Base-by-base conservation (phyloP, 257 asterid genomes). In the Rehmannia glutinosa region DNA sequence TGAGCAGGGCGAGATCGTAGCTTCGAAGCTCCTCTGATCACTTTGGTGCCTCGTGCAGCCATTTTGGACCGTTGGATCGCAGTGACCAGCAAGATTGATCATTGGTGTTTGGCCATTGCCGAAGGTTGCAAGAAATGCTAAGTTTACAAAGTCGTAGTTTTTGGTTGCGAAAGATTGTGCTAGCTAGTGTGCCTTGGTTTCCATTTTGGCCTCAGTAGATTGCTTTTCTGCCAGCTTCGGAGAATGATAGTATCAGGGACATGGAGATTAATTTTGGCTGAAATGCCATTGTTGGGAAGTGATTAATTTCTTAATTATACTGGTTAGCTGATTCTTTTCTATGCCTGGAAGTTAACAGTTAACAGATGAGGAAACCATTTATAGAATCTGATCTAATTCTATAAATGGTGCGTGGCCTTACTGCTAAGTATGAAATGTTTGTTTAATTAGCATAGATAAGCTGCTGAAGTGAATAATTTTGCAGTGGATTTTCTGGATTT, bases 41-140 rank as follows among this genome's bases (percentile, higher is more conserved):
- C 81, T 73, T 76, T 80, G 19, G 73, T 33, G 28, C 81, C 79
- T 25, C 59, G 33, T 54, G 33, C 84, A 80, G 6, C 79, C 84
- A 21, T 62, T 70, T n/a, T n/a, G n/a, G 9, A 53, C 73, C 53
- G 54, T 69, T 0, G 84, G 84, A 73, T 80, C 80, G 13, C 77
- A 80, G 46, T 80, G 82, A 10, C 84, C 77, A 0, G 79, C 79
- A n/a, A 76, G 81, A 65, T 76, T n/a, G n/a, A n/a, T n/a, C n/a
- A n/a, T n/a, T n/a, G n/a, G n/a, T n/a, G n/a, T n/a, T n/a, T n/a
- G n/a, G 17, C 79, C 82, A 52, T 53, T 69, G 65, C 79, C 82
- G 35, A 77, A 73, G 0, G 69, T 54, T 42, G 79, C 35, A 7
- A 69, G 82, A 50, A 77, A 78, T 2, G 83, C 81, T 19, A 79